These are phyloP conservation scores for Diaporthe batatas DNA, from an alignment of 2,329 filamentous ascomycete genomes.

Conservation along the genomic window DNA sequence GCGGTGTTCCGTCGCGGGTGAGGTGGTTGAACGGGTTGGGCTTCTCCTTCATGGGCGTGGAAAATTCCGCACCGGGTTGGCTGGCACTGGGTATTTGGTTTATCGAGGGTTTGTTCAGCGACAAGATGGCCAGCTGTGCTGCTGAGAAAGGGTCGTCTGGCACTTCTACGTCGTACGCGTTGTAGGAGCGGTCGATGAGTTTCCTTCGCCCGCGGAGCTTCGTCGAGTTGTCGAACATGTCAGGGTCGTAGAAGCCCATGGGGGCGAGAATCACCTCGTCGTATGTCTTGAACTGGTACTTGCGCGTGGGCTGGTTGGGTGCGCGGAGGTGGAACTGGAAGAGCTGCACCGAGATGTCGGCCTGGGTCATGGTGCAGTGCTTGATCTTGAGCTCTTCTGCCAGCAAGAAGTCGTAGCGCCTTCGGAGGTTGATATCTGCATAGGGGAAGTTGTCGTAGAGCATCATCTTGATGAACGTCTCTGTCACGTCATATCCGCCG, in stretches of 20 bases:
- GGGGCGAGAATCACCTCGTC: constrained; percentile 95
- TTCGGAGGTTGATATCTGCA: constrained; percentile 89
- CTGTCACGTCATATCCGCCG: constrained; percentile 92
- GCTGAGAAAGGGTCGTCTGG: constrained; percentile 91
- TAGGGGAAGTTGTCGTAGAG: constrained; percentile 97
- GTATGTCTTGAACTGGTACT: constrained; percentile 97
- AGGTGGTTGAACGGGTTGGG: constrained; percentile 78
- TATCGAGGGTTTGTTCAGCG: constrained; percentile 71
- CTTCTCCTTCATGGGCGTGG: constrained; percentile 73
- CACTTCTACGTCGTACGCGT: constrained; percentile 88
- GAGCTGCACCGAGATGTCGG: constrained; percentile 88
- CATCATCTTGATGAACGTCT: constrained; percentile 98
- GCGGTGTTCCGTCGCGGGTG: constrained; percentile 80
- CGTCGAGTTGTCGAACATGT: constrained; percentile 83
- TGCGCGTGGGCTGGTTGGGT: constrained; percentile 88
- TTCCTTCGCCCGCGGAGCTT: constrained; percentile 86
- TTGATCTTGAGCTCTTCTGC: constrained; percentile 97
- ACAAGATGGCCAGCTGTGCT: constrained; percentile 80
- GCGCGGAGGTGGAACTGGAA: constrained; percentile 92
- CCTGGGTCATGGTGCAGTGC: constrained; percentile 91
- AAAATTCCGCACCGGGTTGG: constrained; percentile 59
- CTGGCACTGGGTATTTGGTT: constrained; percentile 55
- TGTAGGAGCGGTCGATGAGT: constrained; percentile 88
- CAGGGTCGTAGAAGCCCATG: constrained; percentile 93
- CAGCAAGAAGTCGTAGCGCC: constrained; percentile 91